Conservation (phyloP, 495 filamentous ascomycete species). For the Penicillium cinerascens region DNA sequence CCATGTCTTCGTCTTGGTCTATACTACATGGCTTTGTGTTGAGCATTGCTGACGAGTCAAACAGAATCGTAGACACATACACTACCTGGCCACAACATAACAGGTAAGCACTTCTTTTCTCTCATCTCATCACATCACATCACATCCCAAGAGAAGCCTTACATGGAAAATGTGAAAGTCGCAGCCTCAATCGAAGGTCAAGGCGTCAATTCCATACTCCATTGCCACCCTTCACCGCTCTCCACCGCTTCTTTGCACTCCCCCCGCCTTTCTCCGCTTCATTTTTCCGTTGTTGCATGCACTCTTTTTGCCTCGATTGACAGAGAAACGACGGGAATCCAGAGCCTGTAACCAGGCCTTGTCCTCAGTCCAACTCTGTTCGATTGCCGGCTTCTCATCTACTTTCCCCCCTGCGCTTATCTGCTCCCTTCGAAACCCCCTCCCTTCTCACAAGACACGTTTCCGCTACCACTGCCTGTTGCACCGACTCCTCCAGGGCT, state of each 20-base stretch:
- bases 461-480: background rate
- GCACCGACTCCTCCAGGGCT: background rate
- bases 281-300: slow-evolving; percentile 12
- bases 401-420: background rate
- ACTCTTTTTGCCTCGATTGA: slow-evolving; percentile 3
- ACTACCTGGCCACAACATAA: background rate
- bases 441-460: background rate
- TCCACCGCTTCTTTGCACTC: slow-evolving; percentile 27
- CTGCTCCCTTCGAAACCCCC: slow-evolving; percentile 2
- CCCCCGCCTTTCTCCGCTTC: slow-evolving; percentile 21
- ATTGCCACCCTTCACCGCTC: slow-evolving; percentile 23
- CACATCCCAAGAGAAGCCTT: background rate
- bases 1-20: background rate
- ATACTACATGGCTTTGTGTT: background rate
- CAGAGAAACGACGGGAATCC: background rate
- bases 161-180: background rate
- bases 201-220: background rate
- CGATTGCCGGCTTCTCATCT: background rate
- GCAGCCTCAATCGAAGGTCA: background rate
- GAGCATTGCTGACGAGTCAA: background rate
- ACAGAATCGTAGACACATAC: background rate
- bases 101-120: background rate
- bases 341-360: background rate
- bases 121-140: background rate
- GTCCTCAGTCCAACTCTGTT: slow-evolving; percentile 3